phyloP scores from a whole-genome alignment of 2,329 filamentous ascomycete species.

The Knufia petricola region DNA sequence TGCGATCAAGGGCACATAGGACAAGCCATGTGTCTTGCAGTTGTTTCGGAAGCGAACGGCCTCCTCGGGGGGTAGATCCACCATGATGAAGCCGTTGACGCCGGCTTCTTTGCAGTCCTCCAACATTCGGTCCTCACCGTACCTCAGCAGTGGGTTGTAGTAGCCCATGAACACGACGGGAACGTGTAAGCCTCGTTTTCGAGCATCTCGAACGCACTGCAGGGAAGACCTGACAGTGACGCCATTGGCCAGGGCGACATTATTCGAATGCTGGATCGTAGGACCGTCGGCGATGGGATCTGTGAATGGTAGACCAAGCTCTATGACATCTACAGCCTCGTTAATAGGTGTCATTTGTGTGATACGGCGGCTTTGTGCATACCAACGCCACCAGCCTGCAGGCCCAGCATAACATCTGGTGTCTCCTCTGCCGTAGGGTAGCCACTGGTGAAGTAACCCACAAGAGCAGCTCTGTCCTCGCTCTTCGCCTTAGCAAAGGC shows the following conservation, averaged over 20 bases:
- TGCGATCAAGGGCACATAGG: constrained; percentile 93
- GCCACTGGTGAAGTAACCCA: constrained; percentile 93
- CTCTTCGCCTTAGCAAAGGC: constrained; percentile 49
- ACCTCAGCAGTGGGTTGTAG: constrained; percentile 91
- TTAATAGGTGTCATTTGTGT: constrained; percentile 2
- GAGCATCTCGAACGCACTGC: constrained; percentile 72
- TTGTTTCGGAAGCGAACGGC: constrained; percentile 81
- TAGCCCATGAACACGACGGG: constrained; percentile 96
- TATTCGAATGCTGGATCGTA: constrained; percentile 93
- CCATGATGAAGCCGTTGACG: constrained; percentile 93
- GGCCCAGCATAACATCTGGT: constrained; percentile 70
- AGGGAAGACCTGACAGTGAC: constrained; percentile 73
- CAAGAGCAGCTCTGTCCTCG: constrained; percentile 63
- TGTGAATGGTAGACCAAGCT: constrained; percentile 92
- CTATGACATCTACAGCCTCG: constrained; percentile 66
- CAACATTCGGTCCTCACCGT: constrained; percentile 84
- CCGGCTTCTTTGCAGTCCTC: constrained; percentile 74
- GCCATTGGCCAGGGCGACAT: constrained; percentile 76
- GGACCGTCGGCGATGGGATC: constrained; percentile 97
- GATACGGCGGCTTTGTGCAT: constrained; percentile 26
- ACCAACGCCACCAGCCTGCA: constrained; percentile 91
- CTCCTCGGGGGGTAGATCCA: constrained; percentile 92
- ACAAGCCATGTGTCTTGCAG: constrained; percentile 71
- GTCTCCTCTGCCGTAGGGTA: constrained; percentile 77
- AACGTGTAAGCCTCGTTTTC: constrained; percentile 64